Evolutionary conservation across 129 eudicot species (phyloP), one percentile per base, ranked within the genome.

Genomic region (Artemisia tridentata): DNA sequence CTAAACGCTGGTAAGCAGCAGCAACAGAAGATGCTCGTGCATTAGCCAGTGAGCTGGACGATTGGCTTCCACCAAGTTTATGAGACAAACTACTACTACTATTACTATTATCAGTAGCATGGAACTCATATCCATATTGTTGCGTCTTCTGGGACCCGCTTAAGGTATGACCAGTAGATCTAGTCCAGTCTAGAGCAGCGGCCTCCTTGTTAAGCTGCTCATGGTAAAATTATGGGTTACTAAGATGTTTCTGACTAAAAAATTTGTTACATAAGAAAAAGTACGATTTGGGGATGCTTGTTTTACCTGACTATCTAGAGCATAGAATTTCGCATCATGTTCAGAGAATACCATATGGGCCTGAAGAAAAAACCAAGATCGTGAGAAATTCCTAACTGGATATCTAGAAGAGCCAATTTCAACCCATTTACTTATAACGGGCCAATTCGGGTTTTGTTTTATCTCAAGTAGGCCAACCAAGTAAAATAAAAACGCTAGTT

Each of bases 301-400:
- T 54, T 67, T 38, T 80, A 92, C 98, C 96, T 92, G 98, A 29
- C 63, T 84, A 85, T 88, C 85, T 19, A 92, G 83, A 57, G 91
- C 91, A 73, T 77, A 80, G 81, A 92, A 92, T 18, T 85, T 80
- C 14, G 86, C 86, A 74, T 92, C 95, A 43, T 92, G 98, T 73
- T 86, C 96, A 10, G 98, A 89, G 69, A 74, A 74, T 23, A 86
- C 90, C 98, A 89, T 92, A 74, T 92, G 98, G 23, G 98, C 96
- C 98, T 92, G 84, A 65, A 63, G 52, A 54, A 54, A 31, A 49
- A 49, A 47, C 8, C 48, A 31, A 74, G 20, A 31, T 25, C 68
- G 71, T 72, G 18, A 75, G 27, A 46, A 59, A 67, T 21, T 1
- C 45, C 27, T 43, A 48, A 17, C 29, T 46, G 15, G 16, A 14